Evolutionary conservation across 345 rosid genomes (phyloP), one percentile per base, ranked within the genome.

Genomic region (Erucastrum elatum): DNA sequence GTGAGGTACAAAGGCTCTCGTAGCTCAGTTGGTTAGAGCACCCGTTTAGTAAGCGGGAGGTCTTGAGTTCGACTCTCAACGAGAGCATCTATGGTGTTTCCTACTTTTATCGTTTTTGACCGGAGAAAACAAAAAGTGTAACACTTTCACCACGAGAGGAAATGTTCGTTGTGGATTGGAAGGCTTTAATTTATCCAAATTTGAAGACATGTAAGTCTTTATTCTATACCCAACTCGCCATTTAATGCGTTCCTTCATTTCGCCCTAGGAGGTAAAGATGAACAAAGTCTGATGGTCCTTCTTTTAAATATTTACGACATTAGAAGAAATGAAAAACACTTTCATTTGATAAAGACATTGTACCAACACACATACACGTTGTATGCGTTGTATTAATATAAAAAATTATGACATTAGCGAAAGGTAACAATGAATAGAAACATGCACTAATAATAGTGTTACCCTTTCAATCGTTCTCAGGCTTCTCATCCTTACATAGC

Each of bases 21-120:
- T 95, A 90, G 97, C 94, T 91, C 94, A 93, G 94, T 87, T 89
- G 96, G 94, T 93, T 93, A 91, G 94, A 88, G 94, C 95, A 88
- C 90, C 91, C 88, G 95, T 88, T 91, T 91, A 90, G 91, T 90
- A 91, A 90, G 94, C 90, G 90, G 92, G 91, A 93, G 94, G 95
- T 93, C 94, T 89, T 91, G 96, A 91, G 98, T 93, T 95, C 93
- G 31, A 90, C 90, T 93, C 89, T 89, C 96, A 90, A 89, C 82
- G 89, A 91, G 85, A 91, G 96, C 97, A 90, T 5, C n/a, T n/a
- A n/a, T n/a, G n/a, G n/a, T n/a, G n/a, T n/a, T 2, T 16, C 6
- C 25, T 15, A 12, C 15, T 46, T 46, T 46, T 46, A 46, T 4
- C 2, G 0, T 5, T 13, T n/a, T 49, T 13, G 17, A 1, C 56